Evolutionary conservation across 1,139 yeast species (phyloP).

Genomic region (Scheffersomyces parashehatae): DNA sequence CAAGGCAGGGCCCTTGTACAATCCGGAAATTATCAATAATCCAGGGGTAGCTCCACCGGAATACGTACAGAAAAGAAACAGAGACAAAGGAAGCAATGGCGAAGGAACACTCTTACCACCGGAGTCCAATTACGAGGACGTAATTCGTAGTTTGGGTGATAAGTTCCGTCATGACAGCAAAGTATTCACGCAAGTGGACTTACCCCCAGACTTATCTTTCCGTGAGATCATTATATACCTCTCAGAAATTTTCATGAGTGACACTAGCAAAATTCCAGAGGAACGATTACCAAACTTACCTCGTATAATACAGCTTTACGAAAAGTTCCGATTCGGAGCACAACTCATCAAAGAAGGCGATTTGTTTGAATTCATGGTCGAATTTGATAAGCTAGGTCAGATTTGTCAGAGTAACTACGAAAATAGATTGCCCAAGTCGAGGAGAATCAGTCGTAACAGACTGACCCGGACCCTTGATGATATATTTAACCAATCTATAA

Average conservation of each 20-base stretch:
- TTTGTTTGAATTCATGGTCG: slow-evolving; percentile 58
- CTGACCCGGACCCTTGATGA: neutral
- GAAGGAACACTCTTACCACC: slow-evolving; percentile 54
- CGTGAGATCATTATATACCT: slow-evolving; percentile 40
- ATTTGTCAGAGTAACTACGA: slow-evolving; percentile 7
- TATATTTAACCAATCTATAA: neutral
- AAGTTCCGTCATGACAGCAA: slow-evolving; percentile 39
- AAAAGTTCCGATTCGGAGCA: slow-evolving; percentile 68
- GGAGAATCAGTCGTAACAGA: neutral
- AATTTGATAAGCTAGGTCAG: slow-evolving; percentile 16
- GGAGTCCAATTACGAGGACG: slow-evolving; percentile 63
- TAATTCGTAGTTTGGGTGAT: slow-evolving; percentile 56
- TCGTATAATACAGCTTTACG: slow-evolving; percentile 58
- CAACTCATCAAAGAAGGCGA: slow-evolving; percentile 58
- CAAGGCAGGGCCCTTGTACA: slow-evolving; percentile 52
- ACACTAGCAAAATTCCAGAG: slow-evolving; percentile 7
- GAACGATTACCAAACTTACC: slow-evolving; percentile 22
- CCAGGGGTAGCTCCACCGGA: slow-evolving; percentile 61
- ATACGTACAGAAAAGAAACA: slow-evolving; percentile 33
- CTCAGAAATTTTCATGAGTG: slow-evolving; percentile 13
- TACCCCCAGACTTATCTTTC: slow-evolving; percentile 49
- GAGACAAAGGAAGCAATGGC: slow-evolving; percentile 7
- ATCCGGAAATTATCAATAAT: slow-evolving; percentile 48
- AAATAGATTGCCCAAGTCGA: neutral
- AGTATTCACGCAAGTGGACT: slow-evolving; percentile 35